Conservation (phyloP, 495 filamentous ascomycete species). For the Trichoderma erinaceum region DNA sequence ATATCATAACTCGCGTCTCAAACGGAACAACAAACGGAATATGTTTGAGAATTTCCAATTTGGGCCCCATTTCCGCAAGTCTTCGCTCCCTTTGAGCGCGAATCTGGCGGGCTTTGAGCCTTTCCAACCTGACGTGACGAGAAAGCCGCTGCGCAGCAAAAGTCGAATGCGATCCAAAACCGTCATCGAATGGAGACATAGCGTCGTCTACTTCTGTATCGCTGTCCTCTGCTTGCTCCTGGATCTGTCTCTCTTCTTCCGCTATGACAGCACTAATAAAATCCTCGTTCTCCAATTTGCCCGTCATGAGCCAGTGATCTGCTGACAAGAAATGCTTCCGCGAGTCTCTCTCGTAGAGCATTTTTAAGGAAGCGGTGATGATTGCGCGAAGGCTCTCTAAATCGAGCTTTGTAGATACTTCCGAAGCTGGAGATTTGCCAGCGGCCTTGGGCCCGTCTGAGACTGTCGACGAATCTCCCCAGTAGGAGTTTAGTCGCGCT, state of each 20-base stretch:
- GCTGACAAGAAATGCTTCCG: conserved; percentile 73
- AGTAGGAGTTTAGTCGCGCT: conserved; percentile 6
- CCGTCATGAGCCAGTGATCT: conserved; percentile 92
- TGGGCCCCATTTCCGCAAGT: conserved; percentile 69
- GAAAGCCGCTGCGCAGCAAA: conserved; percentile 25
- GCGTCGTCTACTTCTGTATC: not conserved
- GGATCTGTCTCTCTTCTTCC: conserved; percentile 77
- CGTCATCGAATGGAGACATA: conserved; percentile 30
- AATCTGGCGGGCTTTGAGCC: conserved; percentile 53
- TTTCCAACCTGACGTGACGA: conserved; percentile 34
- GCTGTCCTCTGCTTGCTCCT: conserved; percentile 39
- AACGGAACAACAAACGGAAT: conserved; percentile 98
- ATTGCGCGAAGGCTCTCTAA: conserved; percentile 28
- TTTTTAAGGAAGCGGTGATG: conserved; percentile 73
- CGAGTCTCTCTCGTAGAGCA: conserved; percentile 93
- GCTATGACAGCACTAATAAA: conserved; percentile 82
- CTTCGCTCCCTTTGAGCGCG: conserved; percentile 59
- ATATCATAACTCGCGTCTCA: conserved; percentile 83
- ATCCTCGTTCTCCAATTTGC: conserved; percentile 81
- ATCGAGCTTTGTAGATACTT: conserved; percentile 1
- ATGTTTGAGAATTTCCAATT: conserved; percentile 84
- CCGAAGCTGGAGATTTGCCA: not conserved
- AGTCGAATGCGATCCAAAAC: conserved; percentile 21
- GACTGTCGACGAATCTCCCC: not conserved
- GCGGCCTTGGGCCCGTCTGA: not conserved